phyloP scores from a whole-genome alignment of 495 filamentous ascomycete species.

The Aspergillus sclerotiicarbonarius region DNA sequence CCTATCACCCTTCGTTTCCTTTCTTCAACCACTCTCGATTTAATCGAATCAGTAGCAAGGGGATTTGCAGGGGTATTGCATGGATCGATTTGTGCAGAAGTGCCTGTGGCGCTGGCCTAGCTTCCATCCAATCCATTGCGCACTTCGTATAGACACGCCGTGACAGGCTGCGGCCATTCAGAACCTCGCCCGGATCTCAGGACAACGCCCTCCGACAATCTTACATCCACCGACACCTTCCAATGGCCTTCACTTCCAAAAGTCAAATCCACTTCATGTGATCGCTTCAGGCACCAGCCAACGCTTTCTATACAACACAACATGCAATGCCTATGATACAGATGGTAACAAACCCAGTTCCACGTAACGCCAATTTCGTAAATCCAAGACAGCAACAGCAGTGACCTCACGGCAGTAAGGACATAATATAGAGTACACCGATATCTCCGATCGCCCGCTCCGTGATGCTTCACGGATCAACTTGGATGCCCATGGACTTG shows the following conservation, averaged over 20 bases:
- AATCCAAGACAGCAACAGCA: conserved; percentile 13
- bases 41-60: not conserved
- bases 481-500: conserved; percentile 80
- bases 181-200: not conserved
- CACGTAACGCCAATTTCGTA: conserved; percentile 24
- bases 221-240: not conserved
- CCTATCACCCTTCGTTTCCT: not conserved
- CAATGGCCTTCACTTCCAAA: not conserved
- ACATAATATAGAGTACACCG: conserved; percentile 15
- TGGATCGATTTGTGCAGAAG: not conserved
- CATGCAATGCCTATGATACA: conserved; percentile 29
- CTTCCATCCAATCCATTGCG: not conserved
- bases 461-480: conserved; percentile 59
- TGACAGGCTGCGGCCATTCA: not conserved
- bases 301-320: conserved; percentile 24
- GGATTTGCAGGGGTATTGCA: not conserved
- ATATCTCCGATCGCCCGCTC: conserved; percentile 7
- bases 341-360: conserved; percentile 18
- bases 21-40: not conserved
- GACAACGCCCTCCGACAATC: not conserved
- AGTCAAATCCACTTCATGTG: conserved; percentile 3
- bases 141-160: not conserved
- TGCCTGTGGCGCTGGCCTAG: not conserved
- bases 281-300: conserved; percentile 16
- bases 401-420: conserved; percentile 11